Evolutionary conservation across 2,329 filamentous ascomycete genomes (phyloP), one percentile per base, ranked within the genome.

Genomic region (Colletotrichum sp.): DNA sequence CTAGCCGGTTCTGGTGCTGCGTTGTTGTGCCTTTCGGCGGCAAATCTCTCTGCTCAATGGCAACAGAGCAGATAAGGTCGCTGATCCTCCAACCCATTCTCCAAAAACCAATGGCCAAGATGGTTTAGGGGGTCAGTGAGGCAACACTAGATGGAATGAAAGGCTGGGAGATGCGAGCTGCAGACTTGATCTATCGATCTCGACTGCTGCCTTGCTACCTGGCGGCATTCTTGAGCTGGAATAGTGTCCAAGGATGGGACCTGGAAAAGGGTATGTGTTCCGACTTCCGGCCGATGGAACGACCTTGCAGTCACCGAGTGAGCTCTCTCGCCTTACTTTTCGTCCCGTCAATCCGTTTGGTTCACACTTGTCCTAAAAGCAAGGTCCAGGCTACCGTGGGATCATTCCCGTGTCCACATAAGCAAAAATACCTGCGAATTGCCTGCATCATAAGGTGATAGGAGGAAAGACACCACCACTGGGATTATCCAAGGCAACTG

Each of bases 201-300:
- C 62, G 36, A 24, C 48, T 58, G 28, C 66, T 68, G 66, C 52
- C 66, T 43, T 21, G 24, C 26, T n/a, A 32, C 32, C 32, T 48
- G 55, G 15, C 36, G 18, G 15, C 34, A 38, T 65, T 66, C 28
- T 34, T 48, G 62, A 52, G 43, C 43, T 52, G 43, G 43, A 52
- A 52, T 7, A 13, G 43, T 24, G 12, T 34, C 8, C 58, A 12
- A 34, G 58, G 62, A 30, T 61, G 24, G 66, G 10, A 24, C 55
- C 34, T 61, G 24, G 30, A 16, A 61, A 62, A 36, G 28, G 69
- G 38, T 58, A 71, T 34, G 28, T 30, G 32, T 73, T 65, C 70
- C 70, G 73, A 68, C 32, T 67, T 73, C 70, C 70, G 70, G 62
- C 38, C 32, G 56, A 68, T 75, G 64, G 64, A 58, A 64, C 36